A percentile compares a stretch with the other conserved stretches of the same genome.
Evolutionary conservation across 139 green algal species (phyloP).

Genomic region (Coelastrella sp.): DNA sequence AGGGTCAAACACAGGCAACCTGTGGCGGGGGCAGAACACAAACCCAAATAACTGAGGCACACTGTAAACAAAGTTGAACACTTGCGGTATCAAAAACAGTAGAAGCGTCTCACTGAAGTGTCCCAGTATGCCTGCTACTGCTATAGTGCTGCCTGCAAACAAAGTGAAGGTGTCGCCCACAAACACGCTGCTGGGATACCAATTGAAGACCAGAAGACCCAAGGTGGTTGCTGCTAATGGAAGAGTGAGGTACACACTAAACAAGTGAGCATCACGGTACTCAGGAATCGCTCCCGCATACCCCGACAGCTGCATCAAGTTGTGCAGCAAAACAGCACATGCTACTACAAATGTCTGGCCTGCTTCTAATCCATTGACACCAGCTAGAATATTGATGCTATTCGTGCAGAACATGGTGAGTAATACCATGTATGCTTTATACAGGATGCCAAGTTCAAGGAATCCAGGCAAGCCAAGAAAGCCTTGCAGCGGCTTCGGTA

Average conservation of each 20-base stretch:
- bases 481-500: slow-evolving; percentile 83
- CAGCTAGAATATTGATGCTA: slow-evolving; percentile 98
- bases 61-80: slow-evolving; percentile 98
- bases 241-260: slow-evolving; percentile 92
- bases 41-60: slow-evolving; percentile 97
- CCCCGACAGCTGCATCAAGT: slow-evolving; percentile 73
- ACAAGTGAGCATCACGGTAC: slow-evolving; percentile 91
- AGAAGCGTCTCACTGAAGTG: slow-evolving; percentile 98
- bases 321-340: slow-evolving; percentile 87
- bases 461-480: slow-evolving; percentile 61
- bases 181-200: slow-evolving; percentile 91
- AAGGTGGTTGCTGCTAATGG: slow-evolving; percentile 87
- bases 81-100: slow-evolving; percentile 92
- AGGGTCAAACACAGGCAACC: slow-evolving; percentile 91
- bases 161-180: slow-evolving; percentile 99
- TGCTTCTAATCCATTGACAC: slow-evolving; percentile 96
- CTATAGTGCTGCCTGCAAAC: slow-evolving; percentile 99
- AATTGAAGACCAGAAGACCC: slow-evolving; percentile 92
- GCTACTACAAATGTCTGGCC: slow-evolving; percentile 96
- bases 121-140: slow-evolving; percentile 96
- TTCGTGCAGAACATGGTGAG: slow-evolving; percentile 98
- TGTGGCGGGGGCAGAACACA: slow-evolving; percentile 94
- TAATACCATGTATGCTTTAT: slow-evolving; percentile 96
- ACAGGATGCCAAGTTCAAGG: slow-evolving; percentile 89
- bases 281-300: slow-evolving; percentile 43